A percentile compares a stretch with the other conserved stretches of the same genome.
phyloP scores from a whole-genome alignment of 208 protist species.

The Trichomonas vaginalis region DNA sequence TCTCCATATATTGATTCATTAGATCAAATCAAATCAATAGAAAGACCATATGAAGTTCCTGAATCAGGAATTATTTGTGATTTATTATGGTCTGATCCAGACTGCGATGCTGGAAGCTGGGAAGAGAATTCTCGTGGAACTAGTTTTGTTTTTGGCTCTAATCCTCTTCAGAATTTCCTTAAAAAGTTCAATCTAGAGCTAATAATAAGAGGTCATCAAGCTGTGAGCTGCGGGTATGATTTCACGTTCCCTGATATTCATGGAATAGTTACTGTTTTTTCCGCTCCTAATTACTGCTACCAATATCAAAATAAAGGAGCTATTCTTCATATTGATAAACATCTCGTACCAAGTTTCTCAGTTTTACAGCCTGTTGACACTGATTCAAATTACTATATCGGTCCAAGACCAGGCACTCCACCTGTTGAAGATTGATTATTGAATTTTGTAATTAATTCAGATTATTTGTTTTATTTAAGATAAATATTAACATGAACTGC shows the following conservation, averaged over 20 bases:
- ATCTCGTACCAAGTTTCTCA: not conserved
- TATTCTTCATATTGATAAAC: not conserved
- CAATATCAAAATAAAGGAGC: not conserved
- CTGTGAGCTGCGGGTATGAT: not conserved
- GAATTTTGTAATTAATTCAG: too few relatives aligned
- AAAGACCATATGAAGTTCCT: conserved; percentile 69
- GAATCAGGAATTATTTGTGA: conserved; percentile 93
- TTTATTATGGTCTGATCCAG: conserved; percentile 48
- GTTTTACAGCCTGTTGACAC: not conserved
- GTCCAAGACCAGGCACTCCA: not conserved
- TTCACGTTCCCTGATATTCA: not conserved
- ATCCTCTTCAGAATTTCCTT: not conserved
- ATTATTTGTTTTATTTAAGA: too few relatives aligned
- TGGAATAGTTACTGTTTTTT: not conserved
- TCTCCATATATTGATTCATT: conserved; percentile 55
- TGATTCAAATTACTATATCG: not conserved
- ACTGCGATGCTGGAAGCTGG: not conserved
- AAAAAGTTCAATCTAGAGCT: not conserved
- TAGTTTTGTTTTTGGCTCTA: not conserved
- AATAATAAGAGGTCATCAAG: not conserved
- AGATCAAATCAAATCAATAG: conserved; percentile 63
- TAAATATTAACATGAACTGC: too few relatives aligned
- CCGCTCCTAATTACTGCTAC: not conserved
- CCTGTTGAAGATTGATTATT: not conserved
- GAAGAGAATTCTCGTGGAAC: not conserved